Percentiles rank a stretch among this genome's conserved stretches.
phyloP scores from a whole-genome alignment of 2,329 filamentous ascomycete genomes.

The Colletotrichum lini region DNA sequence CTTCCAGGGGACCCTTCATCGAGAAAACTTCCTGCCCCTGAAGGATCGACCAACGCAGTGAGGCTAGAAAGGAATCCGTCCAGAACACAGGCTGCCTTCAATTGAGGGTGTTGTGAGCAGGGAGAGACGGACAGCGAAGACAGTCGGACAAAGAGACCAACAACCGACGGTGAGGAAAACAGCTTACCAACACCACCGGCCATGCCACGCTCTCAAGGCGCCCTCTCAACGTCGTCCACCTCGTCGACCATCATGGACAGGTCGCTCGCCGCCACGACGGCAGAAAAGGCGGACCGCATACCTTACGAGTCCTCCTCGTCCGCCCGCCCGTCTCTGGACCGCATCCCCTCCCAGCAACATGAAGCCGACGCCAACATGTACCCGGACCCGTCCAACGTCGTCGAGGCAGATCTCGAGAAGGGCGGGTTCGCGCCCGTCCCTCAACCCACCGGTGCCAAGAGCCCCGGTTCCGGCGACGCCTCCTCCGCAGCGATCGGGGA shows the following conservation, averaged over 20 bases:
- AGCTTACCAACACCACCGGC: not conserved
- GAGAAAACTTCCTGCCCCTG: not conserved
- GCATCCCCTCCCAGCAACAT: conserved; percentile 51
- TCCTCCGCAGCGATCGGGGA: not conserved
- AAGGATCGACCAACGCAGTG: not conserved
- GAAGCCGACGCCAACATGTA: conserved; percentile 54
- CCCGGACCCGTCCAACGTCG: conserved; percentile 50
- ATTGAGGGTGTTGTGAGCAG: not conserved
- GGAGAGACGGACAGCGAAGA: not conserved
- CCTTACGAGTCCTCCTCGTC: conserved; percentile 38
- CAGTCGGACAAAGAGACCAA: not conserved
- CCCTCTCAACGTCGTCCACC: conserved; percentile 40
- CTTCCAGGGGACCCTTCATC: not conserved
- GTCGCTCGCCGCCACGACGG: conserved; percentile 18
- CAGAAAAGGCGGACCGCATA: conserved; percentile 41
- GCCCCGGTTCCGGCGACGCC: conserved; percentile 7
- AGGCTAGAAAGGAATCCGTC: not conserved
- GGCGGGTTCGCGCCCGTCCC: conserved; percentile 41
- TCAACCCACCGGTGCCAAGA: conserved; percentile 34
- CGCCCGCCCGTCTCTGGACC: conserved; percentile 45
- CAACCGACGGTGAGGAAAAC: not conserved
- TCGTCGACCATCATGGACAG: conserved; percentile 40
- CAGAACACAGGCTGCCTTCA: too few species aligned
- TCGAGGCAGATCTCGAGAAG: conserved; percentile 54
- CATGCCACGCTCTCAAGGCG: conserved; percentile 31